A percentile compares a stretch with the other conserved stretches of the same genome.
These are phyloP conservation scores for Scedosporium boydii DNA, from an alignment of 2,329 filamentous ascomycete genomes.

Conservation along the genomic window DNA sequence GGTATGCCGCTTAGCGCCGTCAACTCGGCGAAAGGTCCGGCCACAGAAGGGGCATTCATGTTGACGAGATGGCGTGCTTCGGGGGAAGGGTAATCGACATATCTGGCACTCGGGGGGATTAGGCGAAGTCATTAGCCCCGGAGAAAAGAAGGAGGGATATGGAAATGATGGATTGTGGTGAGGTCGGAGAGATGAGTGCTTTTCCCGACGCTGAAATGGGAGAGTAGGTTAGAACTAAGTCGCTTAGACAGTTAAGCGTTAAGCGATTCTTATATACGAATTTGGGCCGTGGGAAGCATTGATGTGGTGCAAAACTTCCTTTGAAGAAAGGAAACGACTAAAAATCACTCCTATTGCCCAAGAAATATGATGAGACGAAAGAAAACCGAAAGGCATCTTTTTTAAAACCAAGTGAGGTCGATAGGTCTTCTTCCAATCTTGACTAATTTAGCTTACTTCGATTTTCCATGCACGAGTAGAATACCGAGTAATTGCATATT, in stretches of 20 bases:
- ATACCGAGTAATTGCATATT: no score
- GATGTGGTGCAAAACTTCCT: not conserved
- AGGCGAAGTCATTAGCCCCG: not conserved
- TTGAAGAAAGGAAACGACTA: not conserved
- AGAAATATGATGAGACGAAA: no score
- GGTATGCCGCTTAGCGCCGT: not conserved
- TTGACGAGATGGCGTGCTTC: slow-evolving; percentile 25
- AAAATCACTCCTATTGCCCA: no score
- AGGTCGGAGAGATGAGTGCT: not conserved
- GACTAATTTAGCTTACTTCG: no score
- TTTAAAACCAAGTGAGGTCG: no score
- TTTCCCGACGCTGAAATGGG: not conserved
- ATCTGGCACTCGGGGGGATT: not conserved
- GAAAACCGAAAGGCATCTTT: no score
- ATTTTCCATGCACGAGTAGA: no score
- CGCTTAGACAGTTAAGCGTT: not conserved
- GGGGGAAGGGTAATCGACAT: not conserved
- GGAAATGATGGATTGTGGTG: not conserved
- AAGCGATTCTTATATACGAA: not conserved
- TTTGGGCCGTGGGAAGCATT: not conserved
- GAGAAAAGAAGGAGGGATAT: not conserved
- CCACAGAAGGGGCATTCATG: not conserved
- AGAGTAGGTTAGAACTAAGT: not conserved
- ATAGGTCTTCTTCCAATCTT: no score
- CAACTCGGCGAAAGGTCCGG: not conserved